phyloP scores from a whole-genome alignment of 768 basidiomycete species.

The Chalciporus sphaerocephalus region DNA sequence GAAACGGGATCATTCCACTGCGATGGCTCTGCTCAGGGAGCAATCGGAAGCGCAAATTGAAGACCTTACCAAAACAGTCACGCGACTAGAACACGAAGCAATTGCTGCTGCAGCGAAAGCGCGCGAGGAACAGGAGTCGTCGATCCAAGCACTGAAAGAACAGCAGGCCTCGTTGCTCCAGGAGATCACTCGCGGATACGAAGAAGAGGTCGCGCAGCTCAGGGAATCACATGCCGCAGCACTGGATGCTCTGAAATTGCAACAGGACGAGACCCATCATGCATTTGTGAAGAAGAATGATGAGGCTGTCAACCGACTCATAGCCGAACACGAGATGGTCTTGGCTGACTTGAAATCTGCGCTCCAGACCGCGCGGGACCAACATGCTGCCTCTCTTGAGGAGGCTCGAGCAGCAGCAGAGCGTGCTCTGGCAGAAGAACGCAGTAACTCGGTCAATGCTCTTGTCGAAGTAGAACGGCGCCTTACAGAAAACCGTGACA shows the following conservation, averaged over 20 bases:
- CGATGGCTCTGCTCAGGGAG: conserved; percentile 28
- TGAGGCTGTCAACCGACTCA: conserved; percentile 37
- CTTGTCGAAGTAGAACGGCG: conserved; percentile 49
- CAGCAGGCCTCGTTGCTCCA: conserved; percentile 52
- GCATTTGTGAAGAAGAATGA: conserved; percentile 40
- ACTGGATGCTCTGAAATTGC: conserved; percentile 28
- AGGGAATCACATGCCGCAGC: conserved; percentile 44
- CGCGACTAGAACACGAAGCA: conserved; percentile 47
- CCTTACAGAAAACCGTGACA: conserved; percentile 47
- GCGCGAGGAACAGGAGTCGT: conserved; percentile 46
- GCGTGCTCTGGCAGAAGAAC: conserved; percentile 42
- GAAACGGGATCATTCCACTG: conserved; percentile 34
- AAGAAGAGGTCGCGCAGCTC: conserved; percentile 49
- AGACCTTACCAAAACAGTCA: conserved; percentile 53
- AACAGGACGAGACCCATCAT: conserved; percentile 35
- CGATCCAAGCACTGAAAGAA: conserved; percentile 45
- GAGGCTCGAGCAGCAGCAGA: conserved; percentile 32
- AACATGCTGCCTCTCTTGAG: conserved; percentile 36
- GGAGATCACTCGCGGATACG: conserved; percentile 53
- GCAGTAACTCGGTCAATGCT: conserved; percentile 38
- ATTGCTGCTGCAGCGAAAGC: conserved; percentile 34
- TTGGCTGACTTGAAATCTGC: conserved; percentile 39
- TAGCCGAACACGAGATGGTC: conserved; percentile 46
- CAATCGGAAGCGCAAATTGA: conserved; percentile 48
- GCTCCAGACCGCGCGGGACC: conserved; percentile 36